Evolutionary conservation across 2,329 filamentous ascomycete genomes (phyloP), one percentile per base, ranked within the genome.

Genomic region (Rutstroemia sp.): DNA sequence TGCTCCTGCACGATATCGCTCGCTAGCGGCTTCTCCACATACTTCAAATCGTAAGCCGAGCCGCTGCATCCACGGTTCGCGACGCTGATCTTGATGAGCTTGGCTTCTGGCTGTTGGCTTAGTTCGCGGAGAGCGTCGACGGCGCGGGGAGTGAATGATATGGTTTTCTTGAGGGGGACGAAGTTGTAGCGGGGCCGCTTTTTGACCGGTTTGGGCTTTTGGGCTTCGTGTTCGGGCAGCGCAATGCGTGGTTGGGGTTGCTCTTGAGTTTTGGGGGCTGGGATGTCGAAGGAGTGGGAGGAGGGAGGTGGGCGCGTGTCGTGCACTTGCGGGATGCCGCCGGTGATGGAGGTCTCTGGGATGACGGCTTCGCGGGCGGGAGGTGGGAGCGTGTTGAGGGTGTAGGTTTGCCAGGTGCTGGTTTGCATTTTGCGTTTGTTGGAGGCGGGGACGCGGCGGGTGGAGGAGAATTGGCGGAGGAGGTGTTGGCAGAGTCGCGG

Each of bases 1-100:
- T 99, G 94, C 69, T 95, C 92, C 1, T 99, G 90, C 51, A 86
- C 79, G 72, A 99, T 94, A 67, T 99, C 94, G 66, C 97, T 92
- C 39, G 81, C 77, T 4, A 85, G 90, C 0, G 92, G 82, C 77
- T 92, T 92, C 65, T 97, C 92, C 50, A 97, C 92, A 66, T 92
- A 99, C 73, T 97, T 92, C 27, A 99, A 77, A 68, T 96, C 84
- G 71, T 99, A 99, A 34, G 92, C 87, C 63, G 97, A 76, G 16
- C 94, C 94, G 52, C 91, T 96, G 73, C 94, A 99, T 9, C 94
- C 94, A 62, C 90, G 82, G 72, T 96, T 96, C 72, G 87, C 90
- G 60, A 97, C 94, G 12, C 94, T 92, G 5, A 99, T 89, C 65
- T 94, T 86, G 71, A 99, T 96, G 62, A 96, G 79, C 74, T 96